A percentile compares a stretch with the other conserved stretches of the same genome.
Evolutionary conservation across 1,139 yeast genomes (phyloP).

Genomic region (Pichia sp.): DNA sequence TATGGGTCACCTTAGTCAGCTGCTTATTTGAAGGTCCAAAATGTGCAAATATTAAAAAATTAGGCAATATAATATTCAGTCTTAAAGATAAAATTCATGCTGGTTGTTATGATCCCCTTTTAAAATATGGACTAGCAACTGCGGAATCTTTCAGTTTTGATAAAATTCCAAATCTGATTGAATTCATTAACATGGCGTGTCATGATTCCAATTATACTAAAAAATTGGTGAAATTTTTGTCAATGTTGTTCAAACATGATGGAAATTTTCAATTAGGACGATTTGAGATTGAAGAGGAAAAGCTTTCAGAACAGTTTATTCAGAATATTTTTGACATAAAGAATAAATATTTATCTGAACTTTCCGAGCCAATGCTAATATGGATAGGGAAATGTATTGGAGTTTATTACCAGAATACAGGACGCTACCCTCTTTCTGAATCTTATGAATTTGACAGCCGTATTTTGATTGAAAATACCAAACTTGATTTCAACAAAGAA

Average conservation of each 20-base stretch:
- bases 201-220: not conserved
- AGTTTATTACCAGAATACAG: slow-evolving; percentile 32
- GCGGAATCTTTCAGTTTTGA: not conserved
- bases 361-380: slow-evolving; percentile 24
- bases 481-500: slow-evolving; percentile 14
- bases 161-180: not conserved
- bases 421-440: slow-evolving; percentile 20
- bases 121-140: slow-evolving; percentile 2
- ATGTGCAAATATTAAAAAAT: not conserved
- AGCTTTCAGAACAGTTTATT: slow-evolving; percentile 9
- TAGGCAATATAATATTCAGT: not conserved
- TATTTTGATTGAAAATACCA: slow-evolving; percentile 13
- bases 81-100: not conserved
- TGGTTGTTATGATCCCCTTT: not conserved
- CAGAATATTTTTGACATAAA: slow-evolving; percentile 20
- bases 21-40: not conserved
- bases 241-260: slow-evolving; percentile 9
- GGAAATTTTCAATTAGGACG: not conserved
- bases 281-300: not conserved
- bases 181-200: slow-evolving; percentile 3
- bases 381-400: slow-evolving; percentile 45
- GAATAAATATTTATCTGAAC: not conserved
- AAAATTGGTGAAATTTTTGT: slow-evolving; percentile 3
- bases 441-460: slow-evolving; percentile 14
- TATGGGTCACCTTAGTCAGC: not conserved